Base-by-base conservation (phyloP, 1,284 basidiomycete genomes). In the Athelia sp. region DNA sequence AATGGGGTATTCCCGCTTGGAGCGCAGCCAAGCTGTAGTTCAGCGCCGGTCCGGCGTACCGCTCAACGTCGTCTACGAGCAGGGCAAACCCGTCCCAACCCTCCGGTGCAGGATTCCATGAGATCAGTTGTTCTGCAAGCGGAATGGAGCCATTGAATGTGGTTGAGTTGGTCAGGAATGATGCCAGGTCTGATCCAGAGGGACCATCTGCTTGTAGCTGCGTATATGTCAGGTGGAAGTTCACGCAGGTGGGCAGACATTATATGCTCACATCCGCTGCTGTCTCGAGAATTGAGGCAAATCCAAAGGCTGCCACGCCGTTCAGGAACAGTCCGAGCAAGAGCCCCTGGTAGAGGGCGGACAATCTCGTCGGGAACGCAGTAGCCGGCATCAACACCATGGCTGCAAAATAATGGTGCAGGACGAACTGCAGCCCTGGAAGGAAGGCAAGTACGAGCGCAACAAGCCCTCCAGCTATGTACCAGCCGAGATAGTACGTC, bases 61-160 rank as follows among this genome's bases (percentile, higher is more conserved):
- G 75, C 60, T 92, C 79, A 0, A 95, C 91, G 57, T 94, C 93
- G 61, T 95, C 90, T 8, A 95, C 78, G 9, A 95, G 73, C 32
- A 95, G 74, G 1, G 81, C 71, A 59, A 90, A 93, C 1, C 85
- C 85, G 58, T 87, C 82, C 86, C 85, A 93, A 22, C 64, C 56
- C 10, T 71, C 63, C 0, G 75, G 65, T n/a, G 89, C 72, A 0
- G 67, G 56, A 38, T 71, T 70, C 91, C 91, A 94, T 2, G 65
- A 67, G 1, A 90, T 74, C 0, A 72, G 76, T 56, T 85, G 82
- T 53, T 84, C 77, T 2, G 59, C 57, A 13, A 84, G 63, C 4
- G 80, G 69, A 22, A 81, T 70, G 6, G 78, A 76, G 2, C 75
- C 56, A 53, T 87, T 79, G 60, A 72, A 88, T 19, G 63, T 85